Evolutionary conservation across 164 flowering plant species (phyloP).

Genomic region (Nymphaea thermarum): DNA sequence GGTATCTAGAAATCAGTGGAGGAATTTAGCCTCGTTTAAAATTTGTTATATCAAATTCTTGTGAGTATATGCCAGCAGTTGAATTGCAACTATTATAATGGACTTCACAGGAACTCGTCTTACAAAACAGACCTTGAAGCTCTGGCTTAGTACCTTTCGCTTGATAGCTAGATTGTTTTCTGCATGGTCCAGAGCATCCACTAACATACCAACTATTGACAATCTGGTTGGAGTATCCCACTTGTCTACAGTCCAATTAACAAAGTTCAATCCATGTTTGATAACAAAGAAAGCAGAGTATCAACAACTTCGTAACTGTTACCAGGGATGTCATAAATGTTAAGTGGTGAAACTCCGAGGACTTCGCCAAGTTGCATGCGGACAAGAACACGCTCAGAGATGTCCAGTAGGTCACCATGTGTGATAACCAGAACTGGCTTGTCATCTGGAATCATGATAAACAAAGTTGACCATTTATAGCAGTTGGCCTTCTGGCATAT

Average conservation of each 20-base stretch:
- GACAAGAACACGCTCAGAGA: conserved; percentile 41
- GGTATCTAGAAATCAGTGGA: no score
- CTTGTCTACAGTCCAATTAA: conserved; percentile 28
- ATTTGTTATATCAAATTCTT: no score
- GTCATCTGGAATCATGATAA: conserved; percentile 39
- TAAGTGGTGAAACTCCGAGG: conserved; percentile 61
- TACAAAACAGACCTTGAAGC: no score
- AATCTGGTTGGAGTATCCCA: conserved; percentile 30
- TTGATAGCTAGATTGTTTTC: conserved; percentile 46
- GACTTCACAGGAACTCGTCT: no score
- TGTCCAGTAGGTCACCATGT: conserved; percentile 69
- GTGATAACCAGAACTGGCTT: conserved; percentile 74
- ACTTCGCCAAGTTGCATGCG: conserved; percentile 58
- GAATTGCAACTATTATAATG: no score
- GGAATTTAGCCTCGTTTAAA: no score
- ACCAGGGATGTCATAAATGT: conserved; percentile 92
- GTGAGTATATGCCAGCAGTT: no score
- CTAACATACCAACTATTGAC: conserved; percentile 42
- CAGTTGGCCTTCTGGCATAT: no score
- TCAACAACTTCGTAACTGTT: conserved; percentile 2
- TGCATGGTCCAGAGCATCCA: conserved; percentile 65
- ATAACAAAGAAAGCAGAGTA: background rate
- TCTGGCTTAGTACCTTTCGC: no score
- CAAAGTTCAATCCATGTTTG: background rate
- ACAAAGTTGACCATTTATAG: no score